Evolutionary conservation across 2,329 filamentous ascomycete genomes (phyloP).

Genomic region (Botrytis squamosa): DNA sequence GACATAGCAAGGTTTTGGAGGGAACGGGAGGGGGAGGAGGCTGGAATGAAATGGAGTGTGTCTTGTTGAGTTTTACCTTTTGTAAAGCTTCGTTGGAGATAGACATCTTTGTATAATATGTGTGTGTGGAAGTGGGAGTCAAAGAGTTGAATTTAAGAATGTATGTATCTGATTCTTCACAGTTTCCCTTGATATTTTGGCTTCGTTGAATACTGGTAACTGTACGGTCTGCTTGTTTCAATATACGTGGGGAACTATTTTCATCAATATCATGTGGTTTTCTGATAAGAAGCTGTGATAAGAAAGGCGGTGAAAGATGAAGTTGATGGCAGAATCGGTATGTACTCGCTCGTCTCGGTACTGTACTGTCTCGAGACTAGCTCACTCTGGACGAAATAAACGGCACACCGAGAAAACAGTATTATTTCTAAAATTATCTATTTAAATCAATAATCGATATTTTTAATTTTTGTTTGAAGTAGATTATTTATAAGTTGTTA

Average conservation of each 20-base stretch:
- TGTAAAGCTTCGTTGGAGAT: conserved; percentile 92
- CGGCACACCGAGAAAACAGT: too few species aligned
- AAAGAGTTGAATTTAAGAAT: not conserved
- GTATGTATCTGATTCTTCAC: not conserved
- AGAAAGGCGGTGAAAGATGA: not conserved
- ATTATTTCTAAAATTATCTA: too few species aligned
- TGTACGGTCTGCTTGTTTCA: not conserved
- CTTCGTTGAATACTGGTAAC: not conserved
- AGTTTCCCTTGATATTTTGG: not conserved
- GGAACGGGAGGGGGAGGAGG: not conserved
- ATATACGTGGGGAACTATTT: conserved; percentile 4
- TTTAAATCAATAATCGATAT: too few species aligned
- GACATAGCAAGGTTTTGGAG: not conserved
- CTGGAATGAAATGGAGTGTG: not conserved
- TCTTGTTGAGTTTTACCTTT: conserved; percentile 59
- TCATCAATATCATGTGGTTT: conserved; percentile 18
- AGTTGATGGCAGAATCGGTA: not conserved
- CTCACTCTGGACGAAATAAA: too few species aligned
- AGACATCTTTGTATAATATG: conserved; percentile 61
- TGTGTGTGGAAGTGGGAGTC: not conserved
- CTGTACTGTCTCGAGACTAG: not conserved
- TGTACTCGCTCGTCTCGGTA: not conserved
- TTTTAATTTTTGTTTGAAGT: too few species aligned
- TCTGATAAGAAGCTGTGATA: not conserved
- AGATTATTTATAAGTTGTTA: too few species aligned